Conservation (phyloP, 1,284 basidiomycete genomes). For the Sanghuangporus weigelae region DNA sequence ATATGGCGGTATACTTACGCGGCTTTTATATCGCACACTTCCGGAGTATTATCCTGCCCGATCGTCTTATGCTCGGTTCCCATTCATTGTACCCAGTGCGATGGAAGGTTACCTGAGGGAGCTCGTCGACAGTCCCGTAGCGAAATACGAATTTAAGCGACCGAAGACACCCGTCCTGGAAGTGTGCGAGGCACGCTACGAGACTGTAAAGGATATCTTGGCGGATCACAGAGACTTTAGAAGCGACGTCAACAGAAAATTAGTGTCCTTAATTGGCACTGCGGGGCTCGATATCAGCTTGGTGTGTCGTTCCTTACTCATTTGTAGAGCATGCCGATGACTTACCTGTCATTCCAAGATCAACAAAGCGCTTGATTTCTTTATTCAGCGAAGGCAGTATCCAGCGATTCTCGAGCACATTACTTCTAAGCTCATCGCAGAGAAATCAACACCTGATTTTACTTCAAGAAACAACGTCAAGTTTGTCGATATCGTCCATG, state of each 20-base stretch:
- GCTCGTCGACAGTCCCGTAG: constrained; percentile 26
- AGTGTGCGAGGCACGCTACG: constrained; percentile 27
- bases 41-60: constrained; percentile 59
- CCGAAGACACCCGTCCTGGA: constrained; percentile 30
- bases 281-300: constrained; percentile 13
- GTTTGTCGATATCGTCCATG: constrained; percentile 63
- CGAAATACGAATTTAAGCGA: constrained; percentile 44
- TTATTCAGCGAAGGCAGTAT: constrained; percentile 18
- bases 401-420: constrained; percentile 34
- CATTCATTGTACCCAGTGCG: constrained; percentile 49
- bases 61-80: constrained; percentile 61
- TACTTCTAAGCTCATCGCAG: constrained; percentile 33
- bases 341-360: neutral
- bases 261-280: constrained; percentile 20
- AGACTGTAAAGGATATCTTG: constrained; percentile 34
- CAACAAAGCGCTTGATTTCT: constrained; percentile 4
- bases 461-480: constrained; percentile 26
- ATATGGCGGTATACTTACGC: constrained; percentile 67
- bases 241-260: constrained; percentile 28
- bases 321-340: constrained; percentile 11
- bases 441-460: constrained; percentile 24
- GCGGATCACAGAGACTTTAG: constrained; percentile 26
- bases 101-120: constrained; percentile 35
- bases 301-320: constrained; percentile 14
- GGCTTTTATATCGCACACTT: constrained; percentile 64